A percentile compares a stretch with the other conserved stretches of the same genome.
These are phyloP conservation scores for Pythium plurisporium DNA, from an alignment of 352 stramenopile species.

Conservation along the genomic window DNA sequence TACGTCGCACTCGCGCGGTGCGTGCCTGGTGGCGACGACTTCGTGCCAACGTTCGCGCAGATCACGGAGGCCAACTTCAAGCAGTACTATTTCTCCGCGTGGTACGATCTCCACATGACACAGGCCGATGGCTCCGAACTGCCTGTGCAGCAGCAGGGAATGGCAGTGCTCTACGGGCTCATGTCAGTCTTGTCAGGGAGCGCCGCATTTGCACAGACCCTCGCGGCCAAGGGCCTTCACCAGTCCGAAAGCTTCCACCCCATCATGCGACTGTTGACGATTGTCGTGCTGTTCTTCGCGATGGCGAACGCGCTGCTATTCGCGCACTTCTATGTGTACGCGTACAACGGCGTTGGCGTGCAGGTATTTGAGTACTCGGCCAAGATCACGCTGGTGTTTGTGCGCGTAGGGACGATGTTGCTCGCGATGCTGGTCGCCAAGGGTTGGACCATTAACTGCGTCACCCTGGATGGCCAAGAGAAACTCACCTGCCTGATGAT, in stretches of 20 bases:
- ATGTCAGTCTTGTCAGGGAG: constrained; percentile 39
- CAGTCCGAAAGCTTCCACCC: constrained; percentile 73
- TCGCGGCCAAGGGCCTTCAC: constrained; percentile 39
- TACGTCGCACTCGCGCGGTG: constrained; percentile 70
- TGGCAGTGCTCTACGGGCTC: constrained; percentile 48
- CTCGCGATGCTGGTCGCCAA: constrained; percentile 75
- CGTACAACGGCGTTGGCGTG: constrained; percentile 63
- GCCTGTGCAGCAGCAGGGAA: constrained; percentile 56
- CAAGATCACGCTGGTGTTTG: constrained; percentile 66
- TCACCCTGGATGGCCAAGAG: constrained; percentile 55
- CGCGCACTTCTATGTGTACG: constrained; percentile 53
- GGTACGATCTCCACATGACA: constrained; percentile 78
- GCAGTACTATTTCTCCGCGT: constrained; percentile 77
- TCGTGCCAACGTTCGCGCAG: constrained; percentile 53
- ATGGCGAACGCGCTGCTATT: constrained; percentile 55
- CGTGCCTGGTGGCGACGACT: constrained; percentile 56
- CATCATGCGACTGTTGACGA: constrained; percentile 68
- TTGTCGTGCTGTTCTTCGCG: constrained; percentile 61
- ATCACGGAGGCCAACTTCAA: constrained; percentile 69
- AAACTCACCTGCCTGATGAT: constrained; percentile 68
- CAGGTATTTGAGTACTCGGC: constrained; percentile 65
- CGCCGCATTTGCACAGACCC: constrained; percentile 33
- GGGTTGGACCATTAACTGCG: constrained; percentile 75
- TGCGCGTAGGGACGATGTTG: constrained; percentile 63
- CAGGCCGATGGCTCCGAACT: constrained; percentile 60